Conservation (phyloP, 73 alveolate genomes). For the Uronychia binucleata region DNA sequence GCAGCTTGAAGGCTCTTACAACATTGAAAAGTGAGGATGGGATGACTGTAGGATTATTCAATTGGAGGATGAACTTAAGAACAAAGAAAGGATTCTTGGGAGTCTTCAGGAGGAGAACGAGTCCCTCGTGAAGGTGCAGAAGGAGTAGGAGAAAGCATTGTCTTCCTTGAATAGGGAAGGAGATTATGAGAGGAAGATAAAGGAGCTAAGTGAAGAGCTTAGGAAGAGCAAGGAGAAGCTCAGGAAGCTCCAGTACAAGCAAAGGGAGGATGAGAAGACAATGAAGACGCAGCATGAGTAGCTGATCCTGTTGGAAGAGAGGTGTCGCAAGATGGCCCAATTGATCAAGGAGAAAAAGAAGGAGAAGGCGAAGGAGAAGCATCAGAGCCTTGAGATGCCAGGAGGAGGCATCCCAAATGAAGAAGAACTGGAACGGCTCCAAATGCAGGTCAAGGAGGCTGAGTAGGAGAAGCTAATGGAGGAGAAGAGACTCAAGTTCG, state of each 20-base stretch:
- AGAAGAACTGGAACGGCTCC: conserved; percentile 55
- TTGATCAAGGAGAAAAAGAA: conserved; percentile 62
- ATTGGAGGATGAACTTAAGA: conserved; percentile 68
- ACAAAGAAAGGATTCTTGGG: conserved; percentile 60
- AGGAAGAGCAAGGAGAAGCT: conserved; percentile 62
- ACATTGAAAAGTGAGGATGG: conserved; percentile 39
- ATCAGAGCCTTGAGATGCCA: conserved; percentile 16
- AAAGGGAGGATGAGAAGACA: conserved; percentile 65
- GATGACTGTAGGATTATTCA: conserved; percentile 31
- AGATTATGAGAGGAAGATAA: conserved; percentile 59
- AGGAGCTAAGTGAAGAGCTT: conserved; percentile 59
- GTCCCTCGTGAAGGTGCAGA: conserved; percentile 48
- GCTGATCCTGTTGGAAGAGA: conserved; percentile 57
- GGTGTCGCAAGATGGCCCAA: conserved; percentile 61
- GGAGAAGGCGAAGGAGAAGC: conserved; percentile 30
- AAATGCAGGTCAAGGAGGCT: conserved; percentile 51
- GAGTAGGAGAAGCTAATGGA: conserved; percentile 46
- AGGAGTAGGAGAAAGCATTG: conserved; percentile 67
- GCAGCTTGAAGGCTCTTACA: conserved; percentile 66
- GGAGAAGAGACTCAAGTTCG: conserved; percentile 54
- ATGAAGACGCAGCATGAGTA: conserved; percentile 68
- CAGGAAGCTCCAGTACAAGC: conserved; percentile 48
- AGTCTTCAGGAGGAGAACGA: conserved; percentile 61
- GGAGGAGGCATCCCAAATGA: conserved; percentile 37
- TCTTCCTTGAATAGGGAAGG: conserved; percentile 52